Base-by-base conservation (phyloP, 331 rosid species). In the Quercus tomentella region DNA sequence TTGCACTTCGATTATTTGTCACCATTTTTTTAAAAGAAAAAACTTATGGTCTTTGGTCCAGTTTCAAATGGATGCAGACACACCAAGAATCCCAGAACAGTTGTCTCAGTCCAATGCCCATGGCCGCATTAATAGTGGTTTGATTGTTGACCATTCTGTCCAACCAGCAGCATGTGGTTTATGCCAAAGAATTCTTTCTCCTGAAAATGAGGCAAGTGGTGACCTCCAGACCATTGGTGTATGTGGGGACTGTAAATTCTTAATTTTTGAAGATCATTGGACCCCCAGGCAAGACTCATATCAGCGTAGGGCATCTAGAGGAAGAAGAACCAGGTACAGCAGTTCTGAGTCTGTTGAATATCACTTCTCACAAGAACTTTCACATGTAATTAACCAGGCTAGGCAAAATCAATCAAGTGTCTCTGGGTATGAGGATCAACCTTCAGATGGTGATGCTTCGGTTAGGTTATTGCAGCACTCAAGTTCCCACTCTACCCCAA, bases 201-300 rank as follows among this genome's bases (percentile, higher is more conserved):
- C 85, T 51, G 94, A 89, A 63, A 80, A 79, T 74, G 92, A 86
- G 86, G 80, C 76, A 60, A 66, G 78, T 26, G 72, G 69, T 31
- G 94, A 91, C 81, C 84, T 80, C 76, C 80, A 82, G 70, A 74
- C 76, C 3, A 54, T 73, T 55, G 73, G 82, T 73, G 78, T 93
- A 41, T 96, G 99, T 43, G 97, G 93, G 56, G 98, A 96, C 78
- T 96, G 98, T 86, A 92, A 93, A 75, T 93, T 93, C 89, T 86
- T 96, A 75, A 80, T 90, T 71, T 89, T 89, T 22, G 99, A 96
- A 85, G 97, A 91, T 82, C 75, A 76, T 76, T 90, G 87, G 72
- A 84, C 68, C 56, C 93, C 88, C 31, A 4, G 65, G n/a, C 92
- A 30, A 52, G 80, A 81, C 52, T 75, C 89, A 77, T 76, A 79